Conservation (phyloP, 1,139 yeast species). For the Candida neerlandica region DNA sequence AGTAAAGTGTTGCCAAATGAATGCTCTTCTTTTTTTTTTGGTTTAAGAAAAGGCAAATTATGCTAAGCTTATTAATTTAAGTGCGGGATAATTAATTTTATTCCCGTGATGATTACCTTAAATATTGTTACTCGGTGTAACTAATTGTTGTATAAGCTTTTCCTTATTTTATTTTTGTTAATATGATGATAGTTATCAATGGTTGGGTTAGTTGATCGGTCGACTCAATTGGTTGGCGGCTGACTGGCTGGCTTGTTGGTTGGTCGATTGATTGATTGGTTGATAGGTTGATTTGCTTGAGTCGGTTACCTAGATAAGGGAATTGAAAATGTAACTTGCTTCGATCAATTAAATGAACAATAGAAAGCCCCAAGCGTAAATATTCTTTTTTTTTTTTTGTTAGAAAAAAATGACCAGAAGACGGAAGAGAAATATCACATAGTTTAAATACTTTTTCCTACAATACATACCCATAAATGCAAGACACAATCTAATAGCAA, state of each 20-base stretch:
- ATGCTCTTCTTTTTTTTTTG: no score
- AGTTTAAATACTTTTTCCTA: not conserved
- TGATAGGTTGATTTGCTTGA: not conserved
- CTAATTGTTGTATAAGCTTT: no score
- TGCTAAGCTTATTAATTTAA: not conserved
- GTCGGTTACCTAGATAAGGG: no score
- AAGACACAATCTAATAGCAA: not conserved
- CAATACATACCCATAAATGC: no score
- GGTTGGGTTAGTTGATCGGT: not conserved
- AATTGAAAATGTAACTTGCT: no score
- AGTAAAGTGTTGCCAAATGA: conserved; percentile 3
- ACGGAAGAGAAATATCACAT: not conserved
- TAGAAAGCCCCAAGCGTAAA: not conserved
- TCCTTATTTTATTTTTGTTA: no score
- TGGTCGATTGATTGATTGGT: not conserved
- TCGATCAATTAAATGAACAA: not conserved
- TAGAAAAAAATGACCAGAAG: not conserved
- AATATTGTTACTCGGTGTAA: not conserved
- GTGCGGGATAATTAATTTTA: conserved; percentile 2
- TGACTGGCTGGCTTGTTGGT: no score
- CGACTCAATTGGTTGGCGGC: not conserved
- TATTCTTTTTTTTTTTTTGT: not conserved
- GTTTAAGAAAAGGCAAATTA: not conserved
- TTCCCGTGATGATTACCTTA: conserved; percentile 2
- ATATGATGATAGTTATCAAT: no score